These are phyloP conservation scores for Pseudoperonospora humuli DNA, from an alignment of 352 stramenopile genomes.

Conservation along the genomic window DNA sequence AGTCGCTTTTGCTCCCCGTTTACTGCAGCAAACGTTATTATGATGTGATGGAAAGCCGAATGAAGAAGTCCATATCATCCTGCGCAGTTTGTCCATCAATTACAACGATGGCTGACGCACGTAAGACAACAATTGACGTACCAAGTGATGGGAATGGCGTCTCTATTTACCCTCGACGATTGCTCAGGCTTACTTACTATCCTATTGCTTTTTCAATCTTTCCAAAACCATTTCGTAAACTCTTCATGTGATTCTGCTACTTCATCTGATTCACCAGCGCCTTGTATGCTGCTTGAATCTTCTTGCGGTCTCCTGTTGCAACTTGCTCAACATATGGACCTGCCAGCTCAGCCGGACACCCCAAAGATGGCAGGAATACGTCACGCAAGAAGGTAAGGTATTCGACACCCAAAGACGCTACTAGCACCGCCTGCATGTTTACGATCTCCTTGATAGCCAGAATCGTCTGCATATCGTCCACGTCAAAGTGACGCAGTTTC, in stretches of 20 bases:
- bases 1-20: no score
- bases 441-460: slow-evolving; percentile 70
- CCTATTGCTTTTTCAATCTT: not conserved
- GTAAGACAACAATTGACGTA: no score
- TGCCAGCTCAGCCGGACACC: slow-evolving; percentile 50
- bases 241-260: not conserved
- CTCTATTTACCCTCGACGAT: no score
- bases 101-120: no score
- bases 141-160: no score
- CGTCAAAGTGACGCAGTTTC: slow-evolving; percentile 60
- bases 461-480: slow-evolving; percentile 59
- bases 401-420: slow-evolving; percentile 45
- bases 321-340: slow-evolving; percentile 55
- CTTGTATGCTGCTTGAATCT: slow-evolving; percentile 61
- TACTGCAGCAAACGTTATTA: no score
- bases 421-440: slow-evolving; percentile 55
- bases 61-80: no score
- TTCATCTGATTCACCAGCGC: slow-evolving; percentile 48
- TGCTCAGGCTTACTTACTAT: not conserved
- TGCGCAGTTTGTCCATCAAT: no score
- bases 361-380: slow-evolving; percentile 50
- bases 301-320: slow-evolving; percentile 49
- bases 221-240: not conserved
- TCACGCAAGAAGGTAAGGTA: slow-evolving; percentile 58
- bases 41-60: no score